Evolutionary conservation across 306 rosid species (phyloP).

Genomic region (Fragaria ananassa): DNA sequence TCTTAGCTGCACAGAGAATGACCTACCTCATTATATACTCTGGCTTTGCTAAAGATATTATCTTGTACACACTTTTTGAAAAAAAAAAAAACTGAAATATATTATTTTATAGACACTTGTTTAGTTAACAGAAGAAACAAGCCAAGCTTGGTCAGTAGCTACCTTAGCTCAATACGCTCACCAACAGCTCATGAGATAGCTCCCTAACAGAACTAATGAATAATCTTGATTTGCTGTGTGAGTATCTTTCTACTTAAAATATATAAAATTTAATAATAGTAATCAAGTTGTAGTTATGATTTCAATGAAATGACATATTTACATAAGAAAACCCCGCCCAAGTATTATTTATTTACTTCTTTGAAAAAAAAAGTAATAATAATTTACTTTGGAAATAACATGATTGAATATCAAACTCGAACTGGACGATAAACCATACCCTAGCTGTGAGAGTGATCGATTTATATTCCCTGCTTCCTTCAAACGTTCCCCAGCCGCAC

Average conservation of each 20-base stretch:
- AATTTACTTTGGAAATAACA: no score
- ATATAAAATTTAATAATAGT: neutral
- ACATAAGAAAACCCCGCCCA: neutral
- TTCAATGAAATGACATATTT: neutral
- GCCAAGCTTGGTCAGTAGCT: neutral
- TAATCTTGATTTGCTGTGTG: neutral
- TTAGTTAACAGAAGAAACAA: neutral
- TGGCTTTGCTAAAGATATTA: no score
- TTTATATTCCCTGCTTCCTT: conserved; percentile 99
- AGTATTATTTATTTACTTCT: neutral
- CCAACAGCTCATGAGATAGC: neutral
- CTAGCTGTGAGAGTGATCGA: conserved; percentile 97
- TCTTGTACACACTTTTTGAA: neutral
- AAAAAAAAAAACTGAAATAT: no score
- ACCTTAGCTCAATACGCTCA: neutral
- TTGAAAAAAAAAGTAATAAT: neutral
- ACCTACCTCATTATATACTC: no score
- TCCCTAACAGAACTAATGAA: neutral
- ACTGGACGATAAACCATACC: conserved; percentile 51
- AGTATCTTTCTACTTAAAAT: neutral
- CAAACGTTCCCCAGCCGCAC: conserved; percentile 97
- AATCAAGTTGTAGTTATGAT: neutral
- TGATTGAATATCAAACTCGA: neutral
- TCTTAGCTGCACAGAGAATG: neutral
- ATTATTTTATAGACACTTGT: neutral